Evolutionary conservation across 2,329 filamentous ascomycete genomes (phyloP), one percentile per base, ranked within the genome.

Genomic region (Aspergillus fijiensis): DNA sequence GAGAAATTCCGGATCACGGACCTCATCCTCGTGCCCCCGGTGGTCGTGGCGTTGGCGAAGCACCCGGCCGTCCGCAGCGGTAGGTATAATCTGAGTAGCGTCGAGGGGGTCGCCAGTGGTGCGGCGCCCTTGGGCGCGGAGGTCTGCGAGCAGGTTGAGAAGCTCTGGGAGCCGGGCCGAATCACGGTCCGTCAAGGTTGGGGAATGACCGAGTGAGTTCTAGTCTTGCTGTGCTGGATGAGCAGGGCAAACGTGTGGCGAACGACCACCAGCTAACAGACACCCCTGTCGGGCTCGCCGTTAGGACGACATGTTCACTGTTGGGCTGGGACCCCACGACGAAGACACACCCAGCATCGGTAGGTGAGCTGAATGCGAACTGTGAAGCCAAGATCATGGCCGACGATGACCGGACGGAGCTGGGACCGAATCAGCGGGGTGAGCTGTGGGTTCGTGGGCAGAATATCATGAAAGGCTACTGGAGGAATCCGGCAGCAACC

Each of bases 131-230:
- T 91, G 54, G 72, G 72, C 10, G 60, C 71, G 56, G 72, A 89
- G 62, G 77, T 86, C 3, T 80, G 78, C 58, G 78, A 80, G 11
- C 85, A 88, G 64, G 82, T 86, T 10, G 82, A 89, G 70, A 81
- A 77, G 60, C 69, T 87, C 59, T 87, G 86, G 80, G 74, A 77
- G 1, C 63, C 70, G 65, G 77, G 80, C 14, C 69, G 74, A 23
- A 74, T 86, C 25, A 82, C 83, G 65, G 70, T 87, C 29, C 84
- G 82, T 70, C 91, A 94, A 74, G 91, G 90, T 4, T 96, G 90
- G 89, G 92, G 92, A 5, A 94, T 96, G 91, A 95, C 91, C 1
- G 91, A 95, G 76, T 80, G 69, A 72, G 77, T 63, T 57, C 49
- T 58, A 12, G 19, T 19, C 4, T 39, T 52, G n/a, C 45, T 5